A percentile compares a stretch with the other conserved stretches of the same genome.
phyloP scores from a whole-genome alignment of 345 rosid genomes.

The Murraya paniculata region DNA sequence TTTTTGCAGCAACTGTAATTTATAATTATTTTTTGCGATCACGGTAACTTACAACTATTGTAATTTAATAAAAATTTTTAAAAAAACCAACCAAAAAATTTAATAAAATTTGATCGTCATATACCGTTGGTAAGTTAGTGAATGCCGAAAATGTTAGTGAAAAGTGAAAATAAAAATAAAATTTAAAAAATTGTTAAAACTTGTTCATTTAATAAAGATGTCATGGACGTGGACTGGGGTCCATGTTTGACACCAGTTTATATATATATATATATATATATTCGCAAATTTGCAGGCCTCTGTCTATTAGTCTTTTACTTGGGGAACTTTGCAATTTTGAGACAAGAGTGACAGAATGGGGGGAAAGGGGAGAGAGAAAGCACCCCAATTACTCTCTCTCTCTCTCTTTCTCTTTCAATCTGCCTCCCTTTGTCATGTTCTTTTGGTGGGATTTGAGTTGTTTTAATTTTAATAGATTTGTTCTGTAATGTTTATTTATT shows the following conservation, averaged over 20 bases:
- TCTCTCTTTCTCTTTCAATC: not conserved
- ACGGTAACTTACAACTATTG: too few relatives aligned
- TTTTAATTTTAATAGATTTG: not conserved
- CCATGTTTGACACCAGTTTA: conserved; percentile 3
- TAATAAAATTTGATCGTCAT: too few relatives aligned
- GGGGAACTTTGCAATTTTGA: not conserved
- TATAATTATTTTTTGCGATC: too few relatives aligned
- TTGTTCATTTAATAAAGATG: not conserved
- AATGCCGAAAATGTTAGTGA: not conserved
- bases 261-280: too few relatives aligned
- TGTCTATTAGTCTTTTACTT: not conserved
- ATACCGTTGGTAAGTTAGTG: not conserved
- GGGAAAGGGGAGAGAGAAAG: not conserved
- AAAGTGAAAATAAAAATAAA: not conserved
- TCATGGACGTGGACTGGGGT: conserved; percentile 7
- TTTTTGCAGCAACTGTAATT: too few relatives aligned
- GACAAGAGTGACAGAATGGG: not conserved
- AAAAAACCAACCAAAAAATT: too few relatives aligned
- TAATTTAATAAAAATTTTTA: too few relatives aligned
- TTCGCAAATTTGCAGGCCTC: conserved; percentile 5
- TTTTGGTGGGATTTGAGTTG: not conserved
- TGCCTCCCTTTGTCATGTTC: conserved; percentile 8
- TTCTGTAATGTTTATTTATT: not conserved
- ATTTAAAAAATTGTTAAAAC: not conserved
- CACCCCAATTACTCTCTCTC: not conserved